These are phyloP conservation scores for Boletellus ananas DNA, from an alignment of 768 basidiomycete species.

Conservation along the genomic window DNA sequence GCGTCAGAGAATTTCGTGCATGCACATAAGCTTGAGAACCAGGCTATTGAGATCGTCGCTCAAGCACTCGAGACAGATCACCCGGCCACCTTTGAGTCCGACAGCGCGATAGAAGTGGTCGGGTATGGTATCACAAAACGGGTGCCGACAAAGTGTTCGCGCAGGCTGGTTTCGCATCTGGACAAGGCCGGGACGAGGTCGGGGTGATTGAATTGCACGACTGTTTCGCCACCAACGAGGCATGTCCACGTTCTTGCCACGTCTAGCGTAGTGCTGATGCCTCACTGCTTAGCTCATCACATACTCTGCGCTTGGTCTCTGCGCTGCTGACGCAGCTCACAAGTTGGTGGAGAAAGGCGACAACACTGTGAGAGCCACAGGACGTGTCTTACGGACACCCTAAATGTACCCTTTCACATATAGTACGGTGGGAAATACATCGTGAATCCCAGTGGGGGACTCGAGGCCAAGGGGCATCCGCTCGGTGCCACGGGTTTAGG, in stretches of 20 bases:
- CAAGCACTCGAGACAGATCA: slow-evolving; percentile 65
- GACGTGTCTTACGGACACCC: neutral
- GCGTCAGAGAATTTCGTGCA: slow-evolving; percentile 79
- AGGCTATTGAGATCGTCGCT: slow-evolving; percentile 79
- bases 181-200: slow-evolving; percentile 64
- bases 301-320: slow-evolving; percentile 78
- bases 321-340: slow-evolving; percentile 61
- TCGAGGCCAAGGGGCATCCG: slow-evolving; percentile 88
- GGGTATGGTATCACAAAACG: slow-evolving; percentile 74
- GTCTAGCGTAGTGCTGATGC: neutral
- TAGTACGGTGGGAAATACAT: slow-evolving; percentile 85
- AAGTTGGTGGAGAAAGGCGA: slow-evolving; percentile 71
- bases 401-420: neutral
- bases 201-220: slow-evolving; percentile 87
- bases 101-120: slow-evolving; percentile 76
- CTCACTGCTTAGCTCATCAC: slow-evolving; percentile 56
- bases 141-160: slow-evolving; percentile 65
- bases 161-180: slow-evolving; percentile 64
- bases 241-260: slow-evolving; percentile 20
- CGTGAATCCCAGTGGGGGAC: slow-evolving; percentile 79
- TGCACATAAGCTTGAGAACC: slow-evolving; percentile 69
- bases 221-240: slow-evolving; percentile 83
- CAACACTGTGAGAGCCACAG: slow-evolving; percentile 56
- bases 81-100: slow-evolving; percentile 58
- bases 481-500: slow-evolving; percentile 79